Conservation (phyloP, 106 monocot genomes). For the Allium sativum region DNA sequence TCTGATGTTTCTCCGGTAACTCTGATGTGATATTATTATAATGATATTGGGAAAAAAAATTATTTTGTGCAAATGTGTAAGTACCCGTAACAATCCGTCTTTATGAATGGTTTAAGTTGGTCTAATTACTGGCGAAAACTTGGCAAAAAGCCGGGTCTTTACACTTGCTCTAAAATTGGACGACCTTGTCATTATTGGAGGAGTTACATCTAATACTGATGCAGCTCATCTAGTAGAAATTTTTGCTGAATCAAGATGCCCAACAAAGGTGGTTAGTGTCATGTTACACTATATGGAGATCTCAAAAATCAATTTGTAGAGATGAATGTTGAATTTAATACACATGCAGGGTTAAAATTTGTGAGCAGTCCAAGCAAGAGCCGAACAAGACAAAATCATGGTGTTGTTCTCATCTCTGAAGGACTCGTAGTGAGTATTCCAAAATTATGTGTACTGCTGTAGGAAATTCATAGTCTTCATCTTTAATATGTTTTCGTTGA, state of each 20-base stretch:
- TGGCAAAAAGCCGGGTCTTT: too few species aligned
- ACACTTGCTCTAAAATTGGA: slow-evolving; percentile 66
- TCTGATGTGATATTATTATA: too few species aligned
- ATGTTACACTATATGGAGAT: slow-evolving; percentile 57
- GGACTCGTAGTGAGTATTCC: slow-evolving; percentile 3
- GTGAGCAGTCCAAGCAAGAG: slow-evolving; percentile 1
- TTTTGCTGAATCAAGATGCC: slow-evolving; percentile 61
- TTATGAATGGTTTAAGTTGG: too few species aligned
- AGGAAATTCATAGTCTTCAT: too few species aligned
- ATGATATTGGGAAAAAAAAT: too few species aligned
- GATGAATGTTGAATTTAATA: slow-evolving; percentile 65
- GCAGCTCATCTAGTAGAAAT: slow-evolving; percentile 88
- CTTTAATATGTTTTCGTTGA: too few species aligned
- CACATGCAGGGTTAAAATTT: slow-evolving; percentile 40
- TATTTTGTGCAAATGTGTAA: too few species aligned
- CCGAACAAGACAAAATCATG: slow-evolving; percentile 2
- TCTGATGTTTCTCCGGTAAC: too few species aligned
- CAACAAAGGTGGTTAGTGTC: slow-evolving; percentile 83
- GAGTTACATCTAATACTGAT: slow-evolving; percentile 82
- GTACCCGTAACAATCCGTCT: too few species aligned
- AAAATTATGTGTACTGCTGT: background rate
- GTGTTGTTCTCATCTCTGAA: slow-evolving; percentile 5
- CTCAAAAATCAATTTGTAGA: slow-evolving; percentile 65
- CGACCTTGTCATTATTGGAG: slow-evolving; percentile 87
- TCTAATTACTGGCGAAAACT: too few species aligned